Evolutionary conservation across 2,329 filamentous ascomycete genomes (phyloP).

Genomic region (Juglanconis sp.): DNA sequence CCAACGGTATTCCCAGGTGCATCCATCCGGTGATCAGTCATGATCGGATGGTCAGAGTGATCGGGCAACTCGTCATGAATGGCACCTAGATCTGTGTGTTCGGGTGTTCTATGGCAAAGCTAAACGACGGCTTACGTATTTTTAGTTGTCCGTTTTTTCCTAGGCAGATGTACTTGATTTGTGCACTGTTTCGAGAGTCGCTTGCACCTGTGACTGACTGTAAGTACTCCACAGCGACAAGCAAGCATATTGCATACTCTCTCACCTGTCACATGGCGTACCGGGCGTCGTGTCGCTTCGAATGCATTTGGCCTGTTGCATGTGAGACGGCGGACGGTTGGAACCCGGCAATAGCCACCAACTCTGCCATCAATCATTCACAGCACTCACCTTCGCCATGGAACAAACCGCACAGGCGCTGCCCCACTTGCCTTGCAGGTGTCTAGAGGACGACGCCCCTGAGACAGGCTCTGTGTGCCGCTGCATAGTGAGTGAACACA

Average conservation of each 20-base stretch:
- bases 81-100: no score
- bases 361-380: no score
- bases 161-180: slow-evolving; percentile 44
- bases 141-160: slow-evolving; percentile 49
- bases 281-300: background rate
- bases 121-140: slow-evolving; percentile 42
- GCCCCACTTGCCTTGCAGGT: slow-evolving; percentile 16
- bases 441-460: background rate
- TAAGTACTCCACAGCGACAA: no score
- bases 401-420: slow-evolving; percentile 16
- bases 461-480: background rate
- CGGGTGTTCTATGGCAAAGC: background rate
- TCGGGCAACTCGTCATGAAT: background rate
- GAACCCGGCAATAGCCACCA: no score
- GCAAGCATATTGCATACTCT: background rate
- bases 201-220: slow-evolving; percentile 37
- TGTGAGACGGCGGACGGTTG: background rate
- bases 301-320: slow-evolving; percentile 14
- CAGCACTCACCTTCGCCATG: slow-evolving; percentile 13
- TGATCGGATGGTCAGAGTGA: background rate
- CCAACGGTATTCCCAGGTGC: background rate
- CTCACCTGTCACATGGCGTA: slow-evolving; percentile 27
- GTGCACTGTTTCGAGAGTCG: slow-evolving; percentile 46
- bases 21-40: background rate
- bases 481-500: background rate